Conservation (phyloP, 768 basidiomycete genomes). For the Boletus edulis region DNA sequence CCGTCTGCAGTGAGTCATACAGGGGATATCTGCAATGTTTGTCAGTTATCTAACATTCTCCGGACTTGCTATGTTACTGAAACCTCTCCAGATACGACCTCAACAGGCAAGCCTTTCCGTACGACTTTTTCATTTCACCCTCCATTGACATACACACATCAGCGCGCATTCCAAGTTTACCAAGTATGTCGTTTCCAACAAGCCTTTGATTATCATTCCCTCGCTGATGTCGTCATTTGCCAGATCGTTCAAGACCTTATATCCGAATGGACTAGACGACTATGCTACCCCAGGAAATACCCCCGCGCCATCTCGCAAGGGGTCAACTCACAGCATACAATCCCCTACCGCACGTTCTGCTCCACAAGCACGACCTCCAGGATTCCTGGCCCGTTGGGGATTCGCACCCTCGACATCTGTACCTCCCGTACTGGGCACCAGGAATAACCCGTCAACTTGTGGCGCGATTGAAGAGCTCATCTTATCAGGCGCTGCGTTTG, state of each 20-base stretch:
- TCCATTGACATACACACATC: constrained; percentile 3
- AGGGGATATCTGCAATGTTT: constrained; percentile 79
- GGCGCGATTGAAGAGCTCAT: constrained; percentile 72
- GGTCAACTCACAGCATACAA: constrained; percentile 23
- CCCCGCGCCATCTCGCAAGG: constrained; percentile 35
- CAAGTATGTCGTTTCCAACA: constrained; percentile 39
- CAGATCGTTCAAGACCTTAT: constrained; percentile 65
- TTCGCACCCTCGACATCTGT: constrained; percentile 10
- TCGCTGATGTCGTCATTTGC: neutral
- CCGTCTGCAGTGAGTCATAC: constrained; percentile 58
- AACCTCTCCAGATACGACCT: constrained; percentile 39
- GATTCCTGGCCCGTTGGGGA: constrained; percentile 41
- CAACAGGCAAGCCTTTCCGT: constrained; percentile 45
- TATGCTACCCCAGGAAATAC: constrained; percentile 39
- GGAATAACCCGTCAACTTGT: constrained; percentile 31
- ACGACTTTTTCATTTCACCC: neutral
- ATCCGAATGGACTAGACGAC: constrained; percentile 55
- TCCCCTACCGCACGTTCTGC: constrained; percentile 18
- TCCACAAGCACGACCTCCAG: constrained; percentile 18
- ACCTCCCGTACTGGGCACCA: constrained; percentile 18
- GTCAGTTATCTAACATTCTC: constrained; percentile 36
- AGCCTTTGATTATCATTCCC: neutral
- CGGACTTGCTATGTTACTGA: constrained; percentile 3
- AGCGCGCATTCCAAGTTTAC: constrained; percentile 73
- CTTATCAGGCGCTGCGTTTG: constrained; percentile 75